Conservation (phyloP, 306 rosid genomes). For the Begonia masoniana region DNA sequence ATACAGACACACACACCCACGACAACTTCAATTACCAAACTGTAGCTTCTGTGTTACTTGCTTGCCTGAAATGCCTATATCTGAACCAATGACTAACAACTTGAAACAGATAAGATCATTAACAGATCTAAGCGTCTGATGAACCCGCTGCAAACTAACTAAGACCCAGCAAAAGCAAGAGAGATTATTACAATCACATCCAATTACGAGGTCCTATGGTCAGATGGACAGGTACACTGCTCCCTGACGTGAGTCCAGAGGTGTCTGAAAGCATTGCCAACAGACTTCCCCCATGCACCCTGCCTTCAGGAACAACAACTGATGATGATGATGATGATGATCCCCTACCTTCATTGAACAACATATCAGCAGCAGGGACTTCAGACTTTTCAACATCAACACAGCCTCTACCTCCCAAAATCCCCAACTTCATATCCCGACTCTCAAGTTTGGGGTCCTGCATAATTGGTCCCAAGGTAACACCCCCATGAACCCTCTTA, state of each 20-base stretch:
- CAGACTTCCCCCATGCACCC: constrained; percentile 92
- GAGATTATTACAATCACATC: constrained; percentile 26
- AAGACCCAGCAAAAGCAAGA: not conserved
- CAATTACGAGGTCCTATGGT: constrained; percentile 25
- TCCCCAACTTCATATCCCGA: constrained; percentile 20
- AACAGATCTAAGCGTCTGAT: no score
- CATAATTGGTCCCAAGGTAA: constrained; percentile 46
- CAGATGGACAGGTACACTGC: not conserved
- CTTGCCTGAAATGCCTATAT: no score
- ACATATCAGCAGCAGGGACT: constrained; percentile 13
- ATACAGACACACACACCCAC: no score
- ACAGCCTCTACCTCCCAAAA: constrained; percentile 7
- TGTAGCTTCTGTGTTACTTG: no score
- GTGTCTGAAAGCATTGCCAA: constrained; percentile 47
- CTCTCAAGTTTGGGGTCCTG: constrained; percentile 33
- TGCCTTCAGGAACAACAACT: constrained; percentile 53
- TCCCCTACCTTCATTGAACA: constrained; percentile 20
- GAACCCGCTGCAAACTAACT: no score
- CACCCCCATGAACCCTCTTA: constrained; percentile 92
- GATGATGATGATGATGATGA: constrained; percentile 21
- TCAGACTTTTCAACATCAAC: constrained; percentile 21
- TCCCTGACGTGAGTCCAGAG: constrained; percentile 35
- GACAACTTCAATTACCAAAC: no score
- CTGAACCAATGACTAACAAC: no score
- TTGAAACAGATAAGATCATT: no score